A percentile compares a stretch with the other conserved stretches of the same genome.
phyloP scores from a whole-genome alignment of 176 grass and related monocot species.

The Lolium rigidum region DNA sequence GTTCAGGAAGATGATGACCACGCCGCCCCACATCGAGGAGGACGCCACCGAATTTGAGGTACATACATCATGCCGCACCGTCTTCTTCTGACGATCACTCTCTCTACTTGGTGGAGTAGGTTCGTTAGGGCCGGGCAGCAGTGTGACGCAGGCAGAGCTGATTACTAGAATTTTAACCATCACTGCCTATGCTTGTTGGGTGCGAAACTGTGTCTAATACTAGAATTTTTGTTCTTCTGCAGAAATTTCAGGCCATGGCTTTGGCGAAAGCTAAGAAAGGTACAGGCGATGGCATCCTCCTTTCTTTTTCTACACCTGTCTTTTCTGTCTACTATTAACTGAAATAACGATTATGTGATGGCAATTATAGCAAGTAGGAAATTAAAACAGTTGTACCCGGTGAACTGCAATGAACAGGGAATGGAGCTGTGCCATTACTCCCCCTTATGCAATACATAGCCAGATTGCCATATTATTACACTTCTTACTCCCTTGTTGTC shows the following conservation, averaged over 20 bases:
- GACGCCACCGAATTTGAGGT: constrained; percentile 63
- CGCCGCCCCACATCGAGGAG: constrained; percentile 25
- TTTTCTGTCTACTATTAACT: background rate
- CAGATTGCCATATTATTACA: background rate
- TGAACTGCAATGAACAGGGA: background rate
- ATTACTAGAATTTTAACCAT: no score
- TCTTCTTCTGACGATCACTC: background rate
- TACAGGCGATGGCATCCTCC: constrained; percentile 7
- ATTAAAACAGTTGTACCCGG: background rate
- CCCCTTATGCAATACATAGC: background rate
- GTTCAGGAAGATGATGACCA: constrained; percentile 51
- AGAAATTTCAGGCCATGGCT: constrained; percentile 53
- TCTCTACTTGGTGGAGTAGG: background rate
- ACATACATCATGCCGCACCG: background rate
- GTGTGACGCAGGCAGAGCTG: background rate
- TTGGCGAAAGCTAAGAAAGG: constrained; percentile 55
- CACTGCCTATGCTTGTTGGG: no score
- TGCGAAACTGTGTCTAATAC: constrained; percentile 4
- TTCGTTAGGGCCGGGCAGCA: background rate
- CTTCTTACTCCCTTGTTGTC: background rate
- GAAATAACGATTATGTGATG: background rate
- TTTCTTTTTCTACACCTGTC: constrained; percentile 18
- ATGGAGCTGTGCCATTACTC: background rate
- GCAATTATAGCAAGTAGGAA: background rate
- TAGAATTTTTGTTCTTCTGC: constrained; percentile 8